Conservation (phyloP, 164 flowering plant species). For the Dillenia turbinata region DNA sequence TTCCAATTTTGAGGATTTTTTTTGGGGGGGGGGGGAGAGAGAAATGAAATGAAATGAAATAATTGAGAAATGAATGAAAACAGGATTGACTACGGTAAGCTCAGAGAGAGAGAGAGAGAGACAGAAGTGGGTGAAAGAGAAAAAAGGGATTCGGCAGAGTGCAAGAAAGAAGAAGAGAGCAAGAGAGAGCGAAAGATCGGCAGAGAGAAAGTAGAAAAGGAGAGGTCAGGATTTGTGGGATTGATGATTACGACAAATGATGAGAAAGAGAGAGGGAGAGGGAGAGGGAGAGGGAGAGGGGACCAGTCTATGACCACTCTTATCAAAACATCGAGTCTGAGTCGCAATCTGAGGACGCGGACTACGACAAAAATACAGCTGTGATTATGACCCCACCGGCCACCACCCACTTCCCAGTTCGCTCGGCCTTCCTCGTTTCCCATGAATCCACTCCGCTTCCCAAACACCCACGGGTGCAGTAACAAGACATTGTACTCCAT, state of each 20-base stretch:
- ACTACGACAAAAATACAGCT: slow-evolving; percentile 26
- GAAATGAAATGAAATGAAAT: too few relatives aligned
- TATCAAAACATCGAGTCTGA: too few relatives aligned
- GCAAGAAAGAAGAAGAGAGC: neutral
- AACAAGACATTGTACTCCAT: too few relatives aligned
- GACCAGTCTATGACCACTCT: slow-evolving; percentile 5
- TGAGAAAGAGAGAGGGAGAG: neutral
- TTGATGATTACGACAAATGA: neutral
- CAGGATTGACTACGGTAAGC: too few relatives aligned
- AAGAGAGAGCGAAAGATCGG: neutral
- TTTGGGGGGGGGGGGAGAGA: too few relatives aligned
- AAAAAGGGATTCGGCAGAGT: neutral
- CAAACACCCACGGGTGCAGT: too few relatives aligned
- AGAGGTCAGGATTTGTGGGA: too few relatives aligned
- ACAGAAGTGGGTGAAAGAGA: too few relatives aligned
- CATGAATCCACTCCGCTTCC: too few relatives aligned
- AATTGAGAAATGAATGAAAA: too few relatives aligned
- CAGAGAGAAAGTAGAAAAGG: neutral
- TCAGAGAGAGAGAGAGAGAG: too few relatives aligned
- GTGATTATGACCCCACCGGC: slow-evolving; percentile 15
- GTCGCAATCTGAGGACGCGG: slow-evolving; percentile 13
- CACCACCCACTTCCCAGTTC: neutral
- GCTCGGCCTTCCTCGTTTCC: slow-evolving; percentile 1
- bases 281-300: neutral
- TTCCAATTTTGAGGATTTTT: too few relatives aligned